Evolutionary conservation across 768 basidiomycete genomes (phyloP), one percentile per base, ranked within the genome.

Genomic region (Phanerochaete sordida): DNA sequence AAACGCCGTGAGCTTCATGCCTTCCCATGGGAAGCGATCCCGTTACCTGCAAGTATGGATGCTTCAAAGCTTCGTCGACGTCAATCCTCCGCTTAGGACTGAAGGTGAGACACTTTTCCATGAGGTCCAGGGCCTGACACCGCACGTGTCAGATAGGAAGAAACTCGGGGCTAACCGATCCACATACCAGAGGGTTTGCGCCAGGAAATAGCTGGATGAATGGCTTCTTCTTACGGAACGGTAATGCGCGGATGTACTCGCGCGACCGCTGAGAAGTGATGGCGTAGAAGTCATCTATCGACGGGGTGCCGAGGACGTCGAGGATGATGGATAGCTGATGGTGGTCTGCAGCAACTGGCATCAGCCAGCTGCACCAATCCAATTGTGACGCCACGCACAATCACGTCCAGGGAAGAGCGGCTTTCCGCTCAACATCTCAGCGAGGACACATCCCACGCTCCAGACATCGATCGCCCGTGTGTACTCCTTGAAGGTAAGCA

Each of bases 401-500:
- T 95, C 94, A 64, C 92, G 80, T n/a, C 95, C 95, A 5, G 95
- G 95, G 74, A 98, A 98, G 59, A 98, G 75, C 0, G 95, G 91
- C 69, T 90, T 87, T n/a, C 95, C 93, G 60, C 82, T 86, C 0
- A 95, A 76, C 93, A 95, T 94, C 75, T 95, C 95, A 7, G 95
- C 95, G 50, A 93, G 75, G 1, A 93, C 86, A 69, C 91, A 93
- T 1, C 91, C 90, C 21, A 93, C 90, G 60, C 85, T 86, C 92
- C 91, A 94, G 70, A 93, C 82, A 64, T 93, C 91, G 72, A 93
- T 90, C 0, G 89, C 89, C 33, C 84, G 83, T 5, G 93, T 95
- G 72, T 98, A 98, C 77, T 95, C 88, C 69, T 95, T 94, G 79
- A 97, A 98, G 0, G 93, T 96, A 35, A 98, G 82, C 96, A 98